Base-by-base conservation (phyloP, 768 basidiomycete species). In the Postia placenta region DNA sequence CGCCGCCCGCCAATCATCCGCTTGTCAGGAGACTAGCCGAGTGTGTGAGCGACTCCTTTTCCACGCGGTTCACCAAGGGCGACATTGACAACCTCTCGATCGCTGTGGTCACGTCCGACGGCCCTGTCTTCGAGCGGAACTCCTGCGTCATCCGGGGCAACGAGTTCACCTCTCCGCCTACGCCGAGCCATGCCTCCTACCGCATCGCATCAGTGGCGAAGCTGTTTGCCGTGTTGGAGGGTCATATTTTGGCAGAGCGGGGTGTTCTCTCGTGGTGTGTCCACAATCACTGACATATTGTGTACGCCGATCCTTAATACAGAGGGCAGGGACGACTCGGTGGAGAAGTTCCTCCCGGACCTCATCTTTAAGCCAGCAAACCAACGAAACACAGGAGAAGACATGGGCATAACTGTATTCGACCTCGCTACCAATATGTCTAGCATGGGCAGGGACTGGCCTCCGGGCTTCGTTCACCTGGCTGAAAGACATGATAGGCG, bases 181-280 rank as follows among this genome's bases (percentile, higher is more conserved):
- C 50, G 41, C n/a, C 49, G 44, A n/a, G 64, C 68, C 44, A 57
- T 78, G 55, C 76, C 0, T 68, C 76, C 42, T 80, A 79, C 53
- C 67, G 80, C 23, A 64, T 79, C 22, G 77, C 76, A 1, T 76
- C 74, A 35, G 69, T 76, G 47, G 70, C 74, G 5, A 81, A 80
- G 60, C 60, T 79, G 49, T 77, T 79, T 54, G 68, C 71, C 3
- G 68, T 69, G 0, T 53, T 78, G 4, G 74, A 80, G 54, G 75
- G 73, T 0, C 56, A 75, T 35, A 68, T 80, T 11, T 61, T 80
- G 20, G 68, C 72, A 30, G 72, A 79, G 53, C 66, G 66, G 39
- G 77, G 78, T 2, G 46, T 56, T 0, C 35, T 69, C 1, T 58
- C 55, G 5, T 66, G 63, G 68, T 65, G 22, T 17, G 63, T 57